Conservation (phyloP, 305 asterid species). For the Rubia peregrina region DNA sequence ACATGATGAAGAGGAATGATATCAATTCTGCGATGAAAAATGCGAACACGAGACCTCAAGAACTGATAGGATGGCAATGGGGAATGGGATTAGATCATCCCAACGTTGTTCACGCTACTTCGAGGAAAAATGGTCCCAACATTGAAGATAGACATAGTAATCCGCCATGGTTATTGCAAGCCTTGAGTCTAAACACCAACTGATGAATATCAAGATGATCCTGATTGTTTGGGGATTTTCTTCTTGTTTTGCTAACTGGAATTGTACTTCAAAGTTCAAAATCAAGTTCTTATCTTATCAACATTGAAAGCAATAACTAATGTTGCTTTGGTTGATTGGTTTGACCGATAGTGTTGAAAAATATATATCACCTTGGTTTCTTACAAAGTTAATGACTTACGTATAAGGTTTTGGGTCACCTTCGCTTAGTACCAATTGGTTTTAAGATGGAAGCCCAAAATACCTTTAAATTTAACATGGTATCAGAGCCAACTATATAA, state of each 20-base stretch:
- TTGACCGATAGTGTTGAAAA: too few relatives aligned
- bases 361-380: too few relatives aligned
- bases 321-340: slow-evolving; percentile 20
- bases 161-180: slow-evolving; percentile 74
- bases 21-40: slow-evolving; percentile 1
- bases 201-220: slow-evolving; percentile 14
- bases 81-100: slow-evolving; percentile 36
- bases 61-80: slow-evolving; percentile 40
- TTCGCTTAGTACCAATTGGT: too few relatives aligned
- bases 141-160: slow-evolving; percentile 40
- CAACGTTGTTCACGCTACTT: slow-evolving; percentile 22
- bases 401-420: too few relatives aligned
- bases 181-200: slow-evolving; percentile 51
- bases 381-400: too few relatives aligned
- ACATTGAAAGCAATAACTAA: slow-evolving; percentile 8
- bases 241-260: slow-evolving; percentile 3
- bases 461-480: too few relatives aligned
- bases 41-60: slow-evolving; percentile 15
- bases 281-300: slow-evolving; percentile 1
- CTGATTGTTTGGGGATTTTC: not conserved
- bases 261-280: not conserved
- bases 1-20: slow-evolving; percentile 24
- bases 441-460: too few relatives aligned
- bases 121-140: slow-evolving; percentile 17
- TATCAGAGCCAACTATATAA: too few relatives aligned